Base-by-base conservation (phyloP, 495 filamentous ascomycete genomes). In the Talaromyces thailandensis region DNA sequence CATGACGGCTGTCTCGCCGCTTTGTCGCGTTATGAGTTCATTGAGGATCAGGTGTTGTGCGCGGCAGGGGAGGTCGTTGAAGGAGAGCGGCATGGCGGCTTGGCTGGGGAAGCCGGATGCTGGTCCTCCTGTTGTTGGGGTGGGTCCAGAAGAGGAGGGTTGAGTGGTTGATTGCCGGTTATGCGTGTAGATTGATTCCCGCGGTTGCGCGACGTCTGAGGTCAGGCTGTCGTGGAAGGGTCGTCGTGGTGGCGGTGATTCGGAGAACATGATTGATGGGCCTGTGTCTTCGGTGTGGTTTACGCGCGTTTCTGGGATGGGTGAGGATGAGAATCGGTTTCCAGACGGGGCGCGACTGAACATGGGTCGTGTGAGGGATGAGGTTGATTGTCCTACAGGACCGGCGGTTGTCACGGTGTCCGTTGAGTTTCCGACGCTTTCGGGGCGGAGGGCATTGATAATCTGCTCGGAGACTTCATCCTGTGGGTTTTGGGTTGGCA, bases 1-100 rank as follows among this genome's bases (percentile, higher is more conserved):
- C n/a, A 92, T 71, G 2, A 96, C 88, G 0, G 90, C 89, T 7
- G 92, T 93, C 6, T 92, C 82, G 8, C 67, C 68, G 55, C 87
- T 90, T 43, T 92, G 75, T 62, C 82, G 79, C 6, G 78, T 76
- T 78, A 95, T 92, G 59, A 94, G 76, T 69, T 95, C 90, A 68
- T 96, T 95, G 25, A 95, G 68, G 56, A 94, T 94, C 29, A 93
- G 75, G 73, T 95, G 90, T 69, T 92, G 91, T 2, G 89, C 90
- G 14, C 88, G 84, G 64, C 86, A 90, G 0, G 91, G 89, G 0
- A 95, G 79, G 68, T 94, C 89, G 67, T 94, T 94, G 78, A 95
- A 94, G 24, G 82, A 87, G n/a, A 92, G 73, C 5, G 90, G 81
- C 18, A 88, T 66, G 0, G 83, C 79, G 25, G 85, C 83, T 16